phyloP scores from a whole-genome alignment of 2,329 filamentous ascomycete species.

The Cladosporium colombiae region DNA sequence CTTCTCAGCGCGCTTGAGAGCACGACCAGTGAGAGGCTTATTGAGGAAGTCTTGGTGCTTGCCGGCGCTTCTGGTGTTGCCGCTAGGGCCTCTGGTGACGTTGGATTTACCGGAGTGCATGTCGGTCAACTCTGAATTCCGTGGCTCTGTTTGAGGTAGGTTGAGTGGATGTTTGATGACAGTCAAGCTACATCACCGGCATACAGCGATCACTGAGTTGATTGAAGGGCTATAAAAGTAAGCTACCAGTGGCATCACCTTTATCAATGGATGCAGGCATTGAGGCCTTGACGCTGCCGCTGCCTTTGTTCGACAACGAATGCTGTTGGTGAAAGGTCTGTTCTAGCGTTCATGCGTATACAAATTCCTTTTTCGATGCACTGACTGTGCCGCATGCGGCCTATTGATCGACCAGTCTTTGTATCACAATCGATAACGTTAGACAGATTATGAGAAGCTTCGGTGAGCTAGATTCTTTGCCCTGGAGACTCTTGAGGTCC shows the following conservation, averaged over 20 bases:
- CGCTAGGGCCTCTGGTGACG: conserved; percentile 5
- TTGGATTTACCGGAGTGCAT: conserved; percentile 12
- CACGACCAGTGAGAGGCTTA: conserved; percentile 15
- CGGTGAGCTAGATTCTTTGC: not conserved
- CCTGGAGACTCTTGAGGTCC: not conserved
- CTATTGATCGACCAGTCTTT: not conserved
- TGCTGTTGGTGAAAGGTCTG: not conserved
- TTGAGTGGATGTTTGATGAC: no score
- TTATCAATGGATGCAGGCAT: not conserved
- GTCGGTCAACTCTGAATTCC: not conserved
- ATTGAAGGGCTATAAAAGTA: not conserved
- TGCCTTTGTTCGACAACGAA: conserved; percentile 9
- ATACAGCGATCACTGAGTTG: no score
- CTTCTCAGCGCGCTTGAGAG: conserved; percentile 6
- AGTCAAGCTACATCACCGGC: no score
- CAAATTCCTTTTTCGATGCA: conserved; percentile 2
- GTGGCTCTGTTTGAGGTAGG: not conserved
- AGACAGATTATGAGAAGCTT: not conserved
- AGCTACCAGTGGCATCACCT: not conserved
- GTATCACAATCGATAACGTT: not conserved
- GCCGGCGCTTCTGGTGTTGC: not conserved
- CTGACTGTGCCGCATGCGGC: conserved; percentile 1
- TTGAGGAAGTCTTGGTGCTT: conserved; percentile 15
- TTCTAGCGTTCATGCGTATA: not conserved
- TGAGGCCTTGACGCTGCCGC: not conserved